Percentiles rank a stretch among this genome's conserved stretches.
Evolutionary conservation across 441 rosid genomes (phyloP).

Genomic region (Populus trichocarpa): DNA sequence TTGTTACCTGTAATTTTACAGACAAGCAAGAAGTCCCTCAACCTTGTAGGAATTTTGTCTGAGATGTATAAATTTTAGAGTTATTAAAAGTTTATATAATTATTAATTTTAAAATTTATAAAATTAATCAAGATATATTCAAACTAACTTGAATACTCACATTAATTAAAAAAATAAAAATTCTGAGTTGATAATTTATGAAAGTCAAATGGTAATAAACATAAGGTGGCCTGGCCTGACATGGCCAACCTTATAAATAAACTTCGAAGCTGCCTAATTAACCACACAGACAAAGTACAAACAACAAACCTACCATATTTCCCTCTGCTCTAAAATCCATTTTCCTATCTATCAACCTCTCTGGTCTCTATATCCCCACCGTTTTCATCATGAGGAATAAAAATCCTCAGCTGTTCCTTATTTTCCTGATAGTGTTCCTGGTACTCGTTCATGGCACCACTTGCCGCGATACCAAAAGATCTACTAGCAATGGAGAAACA

Average conservation of each 20-base stretch:
- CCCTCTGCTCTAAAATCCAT: background rate
- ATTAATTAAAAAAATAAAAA: background rate
- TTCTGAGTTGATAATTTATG: background rate
- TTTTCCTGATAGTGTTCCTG: slow-evolving; percentile 15
- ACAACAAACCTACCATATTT: background rate
- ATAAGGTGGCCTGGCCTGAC: background rate
- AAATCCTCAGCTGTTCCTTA: slow-evolving; percentile 11
- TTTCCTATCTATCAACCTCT: background rate
- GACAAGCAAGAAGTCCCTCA: background rate
- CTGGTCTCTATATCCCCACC: background rate
- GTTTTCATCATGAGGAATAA: slow-evolving; percentile 17
- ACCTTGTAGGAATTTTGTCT: background rate
- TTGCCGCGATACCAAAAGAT: slow-evolving; percentile 18
- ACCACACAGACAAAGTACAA: background rate
- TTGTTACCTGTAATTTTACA: background rate
- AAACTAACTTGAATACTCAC: fast-evolving
- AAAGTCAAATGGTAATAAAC: too few relatives aligned
- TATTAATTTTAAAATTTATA: background rate
- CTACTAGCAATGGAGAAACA: background rate
- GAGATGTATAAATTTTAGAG: background rate
- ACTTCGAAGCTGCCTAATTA: slow-evolving; percentile 1
- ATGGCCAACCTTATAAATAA: slow-evolving; percentile 6
- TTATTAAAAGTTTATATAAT: too few relatives aligned
- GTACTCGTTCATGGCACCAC: slow-evolving; percentile 18
- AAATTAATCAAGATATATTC: background rate